Conservation (phyloP, 2,329 filamentous ascomycete species). For the Chrysoporthe puriensis region DNA sequence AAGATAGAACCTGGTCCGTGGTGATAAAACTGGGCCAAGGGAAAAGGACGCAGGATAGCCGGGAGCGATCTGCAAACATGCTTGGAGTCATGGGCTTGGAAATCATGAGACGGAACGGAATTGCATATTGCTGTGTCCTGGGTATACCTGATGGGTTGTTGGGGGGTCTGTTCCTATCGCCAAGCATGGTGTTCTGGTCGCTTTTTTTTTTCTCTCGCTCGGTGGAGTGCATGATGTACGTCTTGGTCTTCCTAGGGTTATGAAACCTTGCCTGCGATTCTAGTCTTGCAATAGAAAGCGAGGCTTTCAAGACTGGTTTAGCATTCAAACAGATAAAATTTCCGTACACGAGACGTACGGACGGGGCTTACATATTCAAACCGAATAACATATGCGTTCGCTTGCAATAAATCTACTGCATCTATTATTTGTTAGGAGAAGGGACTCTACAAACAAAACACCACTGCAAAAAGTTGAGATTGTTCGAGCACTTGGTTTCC, state of each 20-base stretch:
- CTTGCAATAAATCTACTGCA: too few species aligned
- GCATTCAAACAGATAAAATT: too few species aligned
- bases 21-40: not conserved
- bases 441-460: too few species aligned
- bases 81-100: constrained; percentile 4
- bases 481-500: too few species aligned
- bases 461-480: too few species aligned
- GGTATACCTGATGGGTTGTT: not conserved
- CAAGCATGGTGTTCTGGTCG: constrained; percentile 3
- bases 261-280: not conserved
- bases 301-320: not conserved
- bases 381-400: too few species aligned
- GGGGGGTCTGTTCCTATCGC: not conserved
- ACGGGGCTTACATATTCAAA: too few species aligned
- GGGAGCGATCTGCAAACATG: not conserved
- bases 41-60: too few species aligned
- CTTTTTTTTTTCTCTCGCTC: not conserved
- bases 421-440: too few species aligned
- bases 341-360: too few species aligned
- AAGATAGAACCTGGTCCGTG: constrained; percentile 2
- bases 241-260: not conserved
- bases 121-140: not conserved
- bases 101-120: not conserved
- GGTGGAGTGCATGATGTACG: not conserved
- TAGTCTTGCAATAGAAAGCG: not conserved